These are phyloP conservation scores for Rhodamnia rubescens DNA, from an alignment of 345 rosid genomes.

Conservation along the genomic window DNA sequence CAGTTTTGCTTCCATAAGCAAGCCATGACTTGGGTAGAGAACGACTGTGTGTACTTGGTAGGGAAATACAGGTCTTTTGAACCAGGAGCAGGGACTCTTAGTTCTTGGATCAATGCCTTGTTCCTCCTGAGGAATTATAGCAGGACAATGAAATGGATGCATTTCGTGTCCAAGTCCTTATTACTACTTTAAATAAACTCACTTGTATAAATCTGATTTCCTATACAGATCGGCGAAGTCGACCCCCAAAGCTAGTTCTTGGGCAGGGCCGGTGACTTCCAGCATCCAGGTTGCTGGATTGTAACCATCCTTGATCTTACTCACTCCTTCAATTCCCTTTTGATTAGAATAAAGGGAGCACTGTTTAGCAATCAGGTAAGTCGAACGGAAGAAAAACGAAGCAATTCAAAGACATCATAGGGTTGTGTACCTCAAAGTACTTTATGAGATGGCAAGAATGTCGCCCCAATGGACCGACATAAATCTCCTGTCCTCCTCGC, in stretches of 20 bases:
- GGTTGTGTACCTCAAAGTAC: slow-evolving; percentile 51
- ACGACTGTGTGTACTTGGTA: slow-evolving; percentile 39
- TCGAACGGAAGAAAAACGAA: neutral
- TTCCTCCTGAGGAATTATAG: slow-evolving; percentile 40
- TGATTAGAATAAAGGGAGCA: neutral
- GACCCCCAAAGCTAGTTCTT: slow-evolving; percentile 46
- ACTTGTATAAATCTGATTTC: slow-evolving; percentile 55
- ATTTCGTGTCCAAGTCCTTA: neutral
- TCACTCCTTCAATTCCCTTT: slow-evolving; percentile 46
- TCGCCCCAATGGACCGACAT: slow-evolving; percentile 68
- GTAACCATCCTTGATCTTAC: slow-evolving; percentile 54
- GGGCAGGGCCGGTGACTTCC: slow-evolving; percentile 46
- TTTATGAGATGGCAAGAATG: slow-evolving; percentile 46
- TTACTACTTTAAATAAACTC: neutral
- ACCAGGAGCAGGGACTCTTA: slow-evolving; percentile 47
- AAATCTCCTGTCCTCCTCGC: slow-evolving; percentile 76
- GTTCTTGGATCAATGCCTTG: slow-evolving; percentile 43
- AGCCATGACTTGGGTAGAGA: slow-evolving; percentile 41
- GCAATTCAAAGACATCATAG: neutral
- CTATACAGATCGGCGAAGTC: slow-evolving; percentile 53
- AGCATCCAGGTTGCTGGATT: slow-evolving; percentile 95
- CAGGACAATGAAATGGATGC: neutral
- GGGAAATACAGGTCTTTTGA: slow-evolving; percentile 47
- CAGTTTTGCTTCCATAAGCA: slow-evolving; percentile 67
- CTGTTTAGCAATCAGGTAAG: neutral